Conservation (phyloP, 768 basidiomycete genomes). For the Macrocybe gigantea region DNA sequence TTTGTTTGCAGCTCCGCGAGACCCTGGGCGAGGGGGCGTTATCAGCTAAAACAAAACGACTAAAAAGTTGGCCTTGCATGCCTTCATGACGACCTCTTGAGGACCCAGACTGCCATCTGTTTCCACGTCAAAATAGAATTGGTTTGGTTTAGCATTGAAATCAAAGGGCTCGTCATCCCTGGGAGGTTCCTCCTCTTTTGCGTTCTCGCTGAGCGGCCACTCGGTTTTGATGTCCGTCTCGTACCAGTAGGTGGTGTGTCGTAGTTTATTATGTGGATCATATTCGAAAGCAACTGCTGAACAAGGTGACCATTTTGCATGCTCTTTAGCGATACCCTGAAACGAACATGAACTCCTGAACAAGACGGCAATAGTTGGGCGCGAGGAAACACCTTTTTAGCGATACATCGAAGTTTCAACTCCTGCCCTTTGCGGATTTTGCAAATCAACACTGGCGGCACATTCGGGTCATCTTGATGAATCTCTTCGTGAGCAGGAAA, state of each 20-base stretch:
- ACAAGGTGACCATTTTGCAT: slow-evolving; percentile 98
- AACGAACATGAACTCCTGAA: slow-evolving; percentile 1
- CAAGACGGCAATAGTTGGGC: not conserved
- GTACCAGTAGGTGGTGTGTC: slow-evolving; percentile 94
- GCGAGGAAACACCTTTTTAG: slow-evolving; percentile 72
- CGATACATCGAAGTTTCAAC: slow-evolving; percentile 76
- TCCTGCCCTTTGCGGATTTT: slow-evolving; percentile 95
- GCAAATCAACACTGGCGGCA: slow-evolving; percentile 74
- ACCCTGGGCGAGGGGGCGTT: slow-evolving; percentile 40
- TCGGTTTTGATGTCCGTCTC: slow-evolving; percentile 77
- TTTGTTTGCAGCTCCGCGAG: slow-evolving; percentile 76
- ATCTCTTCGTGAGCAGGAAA: slow-evolving; percentile 5
- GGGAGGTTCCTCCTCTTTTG: slow-evolving; percentile 73
- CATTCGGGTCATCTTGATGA: slow-evolving; percentile 48
- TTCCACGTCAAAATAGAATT: slow-evolving; percentile 94
- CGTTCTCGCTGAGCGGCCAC: slow-evolving; percentile 91
- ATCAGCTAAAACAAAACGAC: slow-evolving; percentile 2
- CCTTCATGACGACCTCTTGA: slow-evolving; percentile 87
- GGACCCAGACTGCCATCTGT: slow-evolving; percentile 87
- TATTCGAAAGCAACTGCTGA: slow-evolving; percentile 96
- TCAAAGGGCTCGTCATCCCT: slow-evolving; percentile 83
- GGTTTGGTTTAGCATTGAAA: slow-evolving; percentile 79
- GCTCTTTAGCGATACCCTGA: slow-evolving; percentile 96
- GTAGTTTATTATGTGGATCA: slow-evolving; percentile 94
- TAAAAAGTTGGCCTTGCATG: slow-evolving; percentile 17